Base-by-base conservation (phyloP, 1,139 yeast species). In the Suzukiozyma palmioleophila region DNA sequence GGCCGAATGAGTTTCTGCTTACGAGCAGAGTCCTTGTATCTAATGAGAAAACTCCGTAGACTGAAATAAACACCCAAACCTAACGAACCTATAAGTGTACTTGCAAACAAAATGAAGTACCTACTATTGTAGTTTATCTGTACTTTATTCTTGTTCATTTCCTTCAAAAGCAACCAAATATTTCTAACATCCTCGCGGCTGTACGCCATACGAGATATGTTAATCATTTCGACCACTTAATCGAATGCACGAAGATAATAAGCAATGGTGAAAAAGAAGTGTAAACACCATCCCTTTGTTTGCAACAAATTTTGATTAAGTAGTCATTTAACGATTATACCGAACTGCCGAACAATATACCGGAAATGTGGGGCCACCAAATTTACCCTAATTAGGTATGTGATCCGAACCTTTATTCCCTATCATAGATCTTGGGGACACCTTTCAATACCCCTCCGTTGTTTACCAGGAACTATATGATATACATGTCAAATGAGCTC, bases 81-180 rank as follows among this genome's bases (percentile, higher is more conserved):
- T 32, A 69, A 66, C 7, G 75, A 69, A 8, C 73, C 60, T 11
- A 68, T 55, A 26, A 72, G 45, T 3, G 77, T 71, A 14, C 70
- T 60, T 40, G 71, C 57, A 48, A 72, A 72, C 30, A 72, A 55
- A 9, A 69, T 54, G 29, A 71, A 77, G 1, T 77, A 77, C 35
- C 75, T 55, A 36, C 73, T 66, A 48, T 59, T 69, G 49, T 68
- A 70, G 52, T 71, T 71, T 43, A 72, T 58, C 39, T 59, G 57
- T 38, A 69, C 71, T 43, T 60, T 62, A 48, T 65, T 68, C 41
- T 67, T 65, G 40, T 55, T 57, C 48, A 66, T 64, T 45, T 70
- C 75, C 43, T 60, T 68, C 25, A 69, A 52, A 16, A 71, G 54
- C 43, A 61, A 53, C 34, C 68, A 46, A 16, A 69, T 45, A 41